phyloP scores from a whole-genome alignment of 2,329 filamentous ascomycete genomes.

The Fusarium cicatricum region DNA sequence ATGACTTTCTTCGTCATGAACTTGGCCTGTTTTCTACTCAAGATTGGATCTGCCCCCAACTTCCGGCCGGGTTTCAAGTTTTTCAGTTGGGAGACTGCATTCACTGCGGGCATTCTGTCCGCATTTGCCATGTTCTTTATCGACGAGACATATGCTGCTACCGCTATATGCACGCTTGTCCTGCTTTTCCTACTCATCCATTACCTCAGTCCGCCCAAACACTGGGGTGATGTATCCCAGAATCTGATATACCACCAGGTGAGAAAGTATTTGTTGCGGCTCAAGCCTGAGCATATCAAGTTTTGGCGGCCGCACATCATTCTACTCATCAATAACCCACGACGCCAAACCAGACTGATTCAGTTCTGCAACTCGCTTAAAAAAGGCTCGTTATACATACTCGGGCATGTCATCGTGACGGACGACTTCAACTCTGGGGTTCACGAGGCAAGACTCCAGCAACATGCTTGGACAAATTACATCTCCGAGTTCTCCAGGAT shows the following conservation, averaged over 20 bases:
- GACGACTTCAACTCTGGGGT: slow-evolving; percentile 82
- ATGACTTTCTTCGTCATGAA: slow-evolving; percentile 94
- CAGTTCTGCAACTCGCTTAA: slow-evolving; percentile 93
- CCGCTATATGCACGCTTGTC: slow-evolving; percentile 76
- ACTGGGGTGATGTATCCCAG: slow-evolving; percentile 91
- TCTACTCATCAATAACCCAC: slow-evolving; percentile 81
- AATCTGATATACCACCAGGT: slow-evolving; percentile 88
- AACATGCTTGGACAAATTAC: slow-evolving; percentile 84
- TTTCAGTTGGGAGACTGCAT: slow-evolving; percentile 86
- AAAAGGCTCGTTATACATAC: slow-evolving; percentile 84
- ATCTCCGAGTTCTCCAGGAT: slow-evolving; percentile 83
- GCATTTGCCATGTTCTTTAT: slow-evolving; percentile 90
- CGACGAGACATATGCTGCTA: slow-evolving; percentile 80
- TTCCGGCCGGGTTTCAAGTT: slow-evolving; percentile 89
- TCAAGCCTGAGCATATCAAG: slow-evolving; percentile 89
- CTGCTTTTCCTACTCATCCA: slow-evolving; percentile 86
- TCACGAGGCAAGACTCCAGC: slow-evolving; percentile 81
- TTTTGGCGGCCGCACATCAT: slow-evolving; percentile 93
- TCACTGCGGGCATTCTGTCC: slow-evolving; percentile 76
- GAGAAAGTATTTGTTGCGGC: slow-evolving; percentile 83
- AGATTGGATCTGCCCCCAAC: slow-evolving; percentile 87
- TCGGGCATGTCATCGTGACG: slow-evolving; percentile 88
- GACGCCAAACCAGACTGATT: slow-evolving; percentile 83
- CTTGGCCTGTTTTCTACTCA: slow-evolving; percentile 84
- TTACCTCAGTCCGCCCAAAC: slow-evolving; percentile 84